Evolutionary conservation across 108 stramenopile genomes (phyloP).

Genomic region (Mediolabrus comicus): DNA sequence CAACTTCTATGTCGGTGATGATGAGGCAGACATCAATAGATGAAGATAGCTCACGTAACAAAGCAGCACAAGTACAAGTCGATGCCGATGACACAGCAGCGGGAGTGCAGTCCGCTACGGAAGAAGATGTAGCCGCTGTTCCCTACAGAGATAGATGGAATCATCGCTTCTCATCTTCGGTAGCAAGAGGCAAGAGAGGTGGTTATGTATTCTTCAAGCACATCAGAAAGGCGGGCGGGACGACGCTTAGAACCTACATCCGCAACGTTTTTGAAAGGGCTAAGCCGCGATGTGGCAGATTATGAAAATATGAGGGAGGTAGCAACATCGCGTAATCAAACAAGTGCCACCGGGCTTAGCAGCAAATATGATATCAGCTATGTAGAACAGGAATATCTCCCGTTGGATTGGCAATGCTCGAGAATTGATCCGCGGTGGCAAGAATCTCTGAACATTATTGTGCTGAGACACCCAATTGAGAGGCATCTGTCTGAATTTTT

Average conservation of each 20-base stretch:
- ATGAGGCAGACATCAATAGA: no score
- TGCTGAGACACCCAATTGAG: slow-evolving; percentile 35
- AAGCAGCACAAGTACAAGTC: no score
- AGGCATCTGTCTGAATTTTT: slow-evolving; percentile 32
- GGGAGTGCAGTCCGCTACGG: not conserved
- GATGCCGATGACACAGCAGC: not conserved
- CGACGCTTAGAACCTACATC: slow-evolving; percentile 21
- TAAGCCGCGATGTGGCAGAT: not conserved
- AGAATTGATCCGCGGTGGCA: slow-evolving; percentile 20
- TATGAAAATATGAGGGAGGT: not conserved
- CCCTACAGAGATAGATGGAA: slow-evolving; percentile 5
- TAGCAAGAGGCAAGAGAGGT: not conserved
- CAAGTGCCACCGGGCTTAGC: not conserved
- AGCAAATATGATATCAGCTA: slow-evolving; percentile 11
- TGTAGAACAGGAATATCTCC: slow-evolving; percentile 29
- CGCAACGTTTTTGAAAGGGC: slow-evolving; percentile 10
- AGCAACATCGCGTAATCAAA: slow-evolving; percentile 3
- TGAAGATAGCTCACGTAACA: no score
- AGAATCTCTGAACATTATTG: slow-evolving; percentile 16
- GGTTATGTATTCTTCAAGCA: slow-evolving; percentile 32
- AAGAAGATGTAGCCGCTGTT: not conserved
- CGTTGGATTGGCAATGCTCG: slow-evolving; percentile 27
- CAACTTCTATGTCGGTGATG: no score
- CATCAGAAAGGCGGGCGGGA: slow-evolving; percentile 35
- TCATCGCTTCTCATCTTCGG: slow-evolving; percentile 7